These are phyloP conservation scores for Jamesozyma piceae DNA, from an alignment of 805 yeast genomes.

Conservation along the genomic window DNA sequence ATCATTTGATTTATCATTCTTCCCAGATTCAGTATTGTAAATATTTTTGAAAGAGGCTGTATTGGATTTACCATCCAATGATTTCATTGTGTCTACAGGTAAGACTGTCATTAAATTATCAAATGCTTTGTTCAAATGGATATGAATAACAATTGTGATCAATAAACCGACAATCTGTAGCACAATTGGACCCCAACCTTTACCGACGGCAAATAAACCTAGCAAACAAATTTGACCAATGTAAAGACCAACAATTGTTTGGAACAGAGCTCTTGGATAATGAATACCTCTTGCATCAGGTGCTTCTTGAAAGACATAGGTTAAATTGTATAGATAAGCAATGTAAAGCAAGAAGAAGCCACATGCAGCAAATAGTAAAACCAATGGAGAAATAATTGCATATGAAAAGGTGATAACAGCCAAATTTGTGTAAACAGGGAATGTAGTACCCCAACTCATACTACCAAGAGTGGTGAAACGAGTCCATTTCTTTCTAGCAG, in stretches of 20 bases:
- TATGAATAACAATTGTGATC: slow-evolving; percentile 60
- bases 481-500: slow-evolving; percentile 58
- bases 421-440: slow-evolving; percentile 67
- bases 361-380: slow-evolving; percentile 60
- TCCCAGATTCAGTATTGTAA: slow-evolving; percentile 18
- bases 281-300: slow-evolving; percentile 72
- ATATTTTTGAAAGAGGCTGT: slow-evolving; percentile 44
- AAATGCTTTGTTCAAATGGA: slow-evolving; percentile 56
- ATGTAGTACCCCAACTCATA: slow-evolving; percentile 63
- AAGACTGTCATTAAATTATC: slow-evolving; percentile 47
- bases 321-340: slow-evolving; percentile 68
- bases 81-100: slow-evolving; percentile 67
- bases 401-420: slow-evolving; percentile 61
- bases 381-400: slow-evolving; percentile 71
- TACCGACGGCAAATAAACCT: slow-evolving; percentile 81
- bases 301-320: slow-evolving; percentile 58
- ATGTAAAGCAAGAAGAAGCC: slow-evolving; percentile 67
- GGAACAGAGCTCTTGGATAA: slow-evolving; percentile 84
- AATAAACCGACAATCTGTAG: slow-evolving; percentile 59
- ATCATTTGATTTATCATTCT: slow-evolving; percentile 5
- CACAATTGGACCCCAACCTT: slow-evolving; percentile 91
- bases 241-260: slow-evolving; percentile 80
- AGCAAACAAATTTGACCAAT: slow-evolving; percentile 78
- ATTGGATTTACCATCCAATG: slow-evolving; percentile 58
- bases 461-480: slow-evolving; percentile 48